Evolutionary conservation across 805 yeast genomes (phyloP).

Genomic region (Metschnikowia lachancei): DNA sequence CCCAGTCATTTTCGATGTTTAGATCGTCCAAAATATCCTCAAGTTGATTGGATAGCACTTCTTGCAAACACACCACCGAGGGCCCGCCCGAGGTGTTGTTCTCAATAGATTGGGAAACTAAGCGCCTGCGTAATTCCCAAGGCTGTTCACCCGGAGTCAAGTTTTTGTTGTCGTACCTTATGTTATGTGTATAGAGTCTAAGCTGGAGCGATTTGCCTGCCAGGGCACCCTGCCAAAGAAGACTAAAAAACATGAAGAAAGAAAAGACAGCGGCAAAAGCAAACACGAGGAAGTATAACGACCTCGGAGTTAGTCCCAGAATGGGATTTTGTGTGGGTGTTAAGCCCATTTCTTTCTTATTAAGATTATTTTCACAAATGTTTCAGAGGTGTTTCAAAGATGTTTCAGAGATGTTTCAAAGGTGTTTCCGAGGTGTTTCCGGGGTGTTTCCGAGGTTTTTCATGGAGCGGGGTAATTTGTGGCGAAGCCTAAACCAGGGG

Average conservation of each 20-base stretch:
- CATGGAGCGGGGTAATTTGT: no score
- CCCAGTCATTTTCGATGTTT: slow-evolving; percentile 29
- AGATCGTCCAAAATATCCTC: slow-evolving; percentile 29
- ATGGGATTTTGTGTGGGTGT: no score
- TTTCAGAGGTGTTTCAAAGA: no score
- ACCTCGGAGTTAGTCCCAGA: not conserved
- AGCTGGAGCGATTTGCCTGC: not conserved
- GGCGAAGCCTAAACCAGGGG: no score
- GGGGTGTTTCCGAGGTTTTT: no score
- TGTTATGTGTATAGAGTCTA: slow-evolving; percentile 42
- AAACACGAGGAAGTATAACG: not conserved
- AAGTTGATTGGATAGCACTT: slow-evolving; percentile 37
- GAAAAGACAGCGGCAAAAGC: not conserved
- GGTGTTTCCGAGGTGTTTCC: no score
- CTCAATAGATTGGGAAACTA: slow-evolving; percentile 40
- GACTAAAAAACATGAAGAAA: not conserved
- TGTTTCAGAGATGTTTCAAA: no score
- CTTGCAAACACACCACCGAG: slow-evolving; percentile 42
- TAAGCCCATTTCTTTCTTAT: no score
- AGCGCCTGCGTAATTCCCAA: slow-evolving; percentile 44
- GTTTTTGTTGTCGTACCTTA: slow-evolving; percentile 41
- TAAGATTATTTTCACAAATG: no score
- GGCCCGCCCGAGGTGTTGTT: slow-evolving; percentile 32
- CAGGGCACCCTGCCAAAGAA: not conserved
- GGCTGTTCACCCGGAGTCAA: slow-evolving; percentile 39